phyloP scores from a whole-genome alignment of 331 rosid genomes.

The Malus hybrid region DNA sequence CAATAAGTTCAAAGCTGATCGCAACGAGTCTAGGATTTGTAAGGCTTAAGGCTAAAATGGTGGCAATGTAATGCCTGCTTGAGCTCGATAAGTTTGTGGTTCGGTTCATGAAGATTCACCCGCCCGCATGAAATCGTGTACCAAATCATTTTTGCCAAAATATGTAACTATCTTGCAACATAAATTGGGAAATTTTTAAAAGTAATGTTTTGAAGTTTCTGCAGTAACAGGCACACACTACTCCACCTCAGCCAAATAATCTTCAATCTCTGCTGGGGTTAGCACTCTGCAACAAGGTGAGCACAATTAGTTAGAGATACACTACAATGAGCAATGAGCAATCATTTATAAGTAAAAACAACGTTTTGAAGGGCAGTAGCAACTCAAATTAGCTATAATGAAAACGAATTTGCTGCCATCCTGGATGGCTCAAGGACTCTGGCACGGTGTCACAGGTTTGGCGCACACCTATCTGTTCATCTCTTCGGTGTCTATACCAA shows the following conservation, averaged over 20 bases:
- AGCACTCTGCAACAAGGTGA: constrained; percentile 60
- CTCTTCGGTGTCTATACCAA: not conserved
- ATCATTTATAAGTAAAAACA: too few relatives aligned
- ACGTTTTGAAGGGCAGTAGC: too few relatives aligned
- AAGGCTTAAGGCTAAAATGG: not conserved
- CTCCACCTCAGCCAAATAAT: constrained; percentile 90
- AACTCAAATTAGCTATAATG: too few relatives aligned
- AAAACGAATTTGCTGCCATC: too few relatives aligned
- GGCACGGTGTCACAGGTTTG: not conserved
- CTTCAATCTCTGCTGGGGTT: constrained; percentile 88
- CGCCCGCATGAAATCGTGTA: not conserved
- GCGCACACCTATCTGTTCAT: not conserved
- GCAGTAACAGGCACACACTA: constrained; percentile 21
- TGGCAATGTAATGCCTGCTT: not conserved
- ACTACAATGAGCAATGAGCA: not conserved
- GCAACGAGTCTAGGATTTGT: not conserved
- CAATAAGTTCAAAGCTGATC: not conserved
- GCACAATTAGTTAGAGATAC: not conserved
- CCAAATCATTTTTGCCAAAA: not conserved
- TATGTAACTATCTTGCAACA: not conserved
- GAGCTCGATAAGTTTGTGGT: not conserved
- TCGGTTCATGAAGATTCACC: not conserved
- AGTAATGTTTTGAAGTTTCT: not conserved
- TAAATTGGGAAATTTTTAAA: not conserved
- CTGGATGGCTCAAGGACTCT: not conserved